Evolutionary conservation across 192 early-diverging fungal species (phyloP).

Genomic region (Coemansia sp.): DNA sequence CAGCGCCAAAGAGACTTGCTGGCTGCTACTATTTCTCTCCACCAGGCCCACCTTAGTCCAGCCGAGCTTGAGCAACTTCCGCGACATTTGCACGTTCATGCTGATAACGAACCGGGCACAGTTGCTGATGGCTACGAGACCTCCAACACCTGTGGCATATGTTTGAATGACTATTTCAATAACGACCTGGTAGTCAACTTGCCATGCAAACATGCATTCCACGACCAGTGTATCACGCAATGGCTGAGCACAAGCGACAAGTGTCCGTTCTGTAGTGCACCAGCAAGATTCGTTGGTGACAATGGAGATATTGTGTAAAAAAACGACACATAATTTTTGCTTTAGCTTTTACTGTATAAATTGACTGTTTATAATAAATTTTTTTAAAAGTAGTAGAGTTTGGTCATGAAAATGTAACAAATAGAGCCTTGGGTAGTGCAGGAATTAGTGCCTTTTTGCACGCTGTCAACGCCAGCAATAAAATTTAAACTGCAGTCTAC

Average conservation of each 20-base stretch:
- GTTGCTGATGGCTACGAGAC: slow-evolving; percentile 12
- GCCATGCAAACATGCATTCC: slow-evolving; percentile 85
- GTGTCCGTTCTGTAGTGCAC: slow-evolving; percentile 75
- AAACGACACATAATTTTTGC: neutral
- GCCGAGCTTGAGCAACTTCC: neutral
- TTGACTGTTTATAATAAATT: neutral
- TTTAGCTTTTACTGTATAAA: neutral
- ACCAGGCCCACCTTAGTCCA: neutral
- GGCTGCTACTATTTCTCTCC: neutral
- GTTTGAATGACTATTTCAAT: slow-evolving; percentile 74
- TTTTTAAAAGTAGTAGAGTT: neutral
- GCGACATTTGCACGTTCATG: neutral
- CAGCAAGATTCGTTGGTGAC: neutral
- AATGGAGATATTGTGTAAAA: neutral
- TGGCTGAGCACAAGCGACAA: slow-evolving; percentile 88
- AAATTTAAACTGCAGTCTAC: neutral
- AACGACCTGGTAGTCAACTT: slow-evolving; percentile 65
- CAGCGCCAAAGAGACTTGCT: neutral
- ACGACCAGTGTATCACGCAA: slow-evolving; percentile 75
- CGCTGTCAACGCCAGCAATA: neutral
- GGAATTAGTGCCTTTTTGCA: neutral
- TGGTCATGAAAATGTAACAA: neutral
- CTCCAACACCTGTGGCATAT: slow-evolving; percentile 65
- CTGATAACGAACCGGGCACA: neutral
- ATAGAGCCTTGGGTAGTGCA: neutral